Evolutionary conservation across 768 basidiomycete species (phyloP).

Genomic region (Chlorophyllum brunneum): DNA sequence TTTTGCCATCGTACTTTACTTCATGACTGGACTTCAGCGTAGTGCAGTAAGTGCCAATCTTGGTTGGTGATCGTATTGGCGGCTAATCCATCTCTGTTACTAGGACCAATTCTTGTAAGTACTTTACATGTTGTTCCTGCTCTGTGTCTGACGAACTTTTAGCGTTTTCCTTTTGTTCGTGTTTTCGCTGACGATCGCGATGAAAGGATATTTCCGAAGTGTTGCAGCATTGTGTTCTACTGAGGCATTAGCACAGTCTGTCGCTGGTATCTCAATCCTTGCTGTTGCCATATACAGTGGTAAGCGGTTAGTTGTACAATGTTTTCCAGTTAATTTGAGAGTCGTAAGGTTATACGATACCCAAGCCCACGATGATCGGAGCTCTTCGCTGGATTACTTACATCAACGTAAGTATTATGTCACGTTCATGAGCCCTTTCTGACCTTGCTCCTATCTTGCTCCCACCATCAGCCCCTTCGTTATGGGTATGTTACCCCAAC

Average conservation of each 20-base stretch:
- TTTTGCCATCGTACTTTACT: constrained; percentile 55
- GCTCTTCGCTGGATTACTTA: constrained; percentile 66
- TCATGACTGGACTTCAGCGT: constrained; percentile 54
- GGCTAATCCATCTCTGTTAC: neutral
- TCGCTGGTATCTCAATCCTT: constrained; percentile 43
- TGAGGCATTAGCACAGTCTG: constrained; percentile 57
- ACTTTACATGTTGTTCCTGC: no score
- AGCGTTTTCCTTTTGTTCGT: no score
- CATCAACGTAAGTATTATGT: constrained; percentile 45
- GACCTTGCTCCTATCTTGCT: constrained; percentile 14
- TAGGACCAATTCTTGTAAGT: constrained; percentile 58
- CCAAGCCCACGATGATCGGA: constrained; percentile 62
- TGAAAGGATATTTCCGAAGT: constrained; percentile 76
- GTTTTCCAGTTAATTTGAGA: neutral
- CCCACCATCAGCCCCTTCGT: constrained; percentile 12
- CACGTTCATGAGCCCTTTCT: no score
- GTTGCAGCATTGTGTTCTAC: constrained; percentile 58
- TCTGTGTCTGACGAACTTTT: no score
- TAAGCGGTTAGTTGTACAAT: neutral
- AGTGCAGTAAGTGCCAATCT: constrained; percentile 25
- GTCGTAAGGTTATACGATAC: constrained; percentile 34
- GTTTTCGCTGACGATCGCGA: no score
- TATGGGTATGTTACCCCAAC: constrained; percentile 22
- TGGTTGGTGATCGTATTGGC: neutral
- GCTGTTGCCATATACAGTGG: constrained; percentile 29